These are phyloP conservation scores for Protomyces inundatus DNA, from an alignment of 1,139 yeast genomes.

Conservation along the genomic window DNA sequence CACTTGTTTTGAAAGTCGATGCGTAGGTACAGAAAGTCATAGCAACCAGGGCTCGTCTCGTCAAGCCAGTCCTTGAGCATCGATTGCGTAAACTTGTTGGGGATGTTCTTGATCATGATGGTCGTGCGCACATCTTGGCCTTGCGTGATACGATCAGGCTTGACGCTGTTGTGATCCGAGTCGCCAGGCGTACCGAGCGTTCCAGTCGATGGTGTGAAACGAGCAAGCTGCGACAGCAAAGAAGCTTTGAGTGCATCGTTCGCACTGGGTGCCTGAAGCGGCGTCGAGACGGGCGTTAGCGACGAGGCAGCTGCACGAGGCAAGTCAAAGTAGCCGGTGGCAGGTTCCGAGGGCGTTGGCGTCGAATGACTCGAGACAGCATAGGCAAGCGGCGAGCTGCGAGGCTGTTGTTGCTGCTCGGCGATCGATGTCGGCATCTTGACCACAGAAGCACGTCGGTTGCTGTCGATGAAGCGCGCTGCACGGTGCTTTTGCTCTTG, in stretches of 20 bases:
- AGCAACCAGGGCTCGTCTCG: conserved; percentile 46
- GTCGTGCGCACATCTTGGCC: conserved; percentile 48
- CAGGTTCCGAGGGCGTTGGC: background rate
- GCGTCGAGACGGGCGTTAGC: background rate
- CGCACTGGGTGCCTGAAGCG: background rate
- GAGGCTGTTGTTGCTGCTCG: background rate
- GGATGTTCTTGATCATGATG: conserved; percentile 50
- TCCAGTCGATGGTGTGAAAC: background rate
- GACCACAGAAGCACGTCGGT: background rate
- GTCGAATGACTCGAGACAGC: background rate
- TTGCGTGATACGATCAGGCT: conserved; percentile 40
- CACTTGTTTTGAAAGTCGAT: conserved; percentile 50
- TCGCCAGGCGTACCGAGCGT: background rate
- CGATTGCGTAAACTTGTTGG: conserved; percentile 44
- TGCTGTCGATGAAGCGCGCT: background rate
- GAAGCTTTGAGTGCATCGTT: background rate
- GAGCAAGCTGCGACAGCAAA: background rate
- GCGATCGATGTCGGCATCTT: background rate
- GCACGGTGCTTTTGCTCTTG: background rate
- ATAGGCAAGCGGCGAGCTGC: background rate
- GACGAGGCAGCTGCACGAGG: background rate
- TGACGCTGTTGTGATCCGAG: conserved; percentile 38
- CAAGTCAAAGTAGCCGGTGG: background rate
- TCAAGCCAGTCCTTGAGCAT: conserved; percentile 47
- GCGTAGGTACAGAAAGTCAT: conserved; percentile 52